Conservation (phyloP, 768 basidiomycete species). For the Candolleomyces eurysporus region DNA sequence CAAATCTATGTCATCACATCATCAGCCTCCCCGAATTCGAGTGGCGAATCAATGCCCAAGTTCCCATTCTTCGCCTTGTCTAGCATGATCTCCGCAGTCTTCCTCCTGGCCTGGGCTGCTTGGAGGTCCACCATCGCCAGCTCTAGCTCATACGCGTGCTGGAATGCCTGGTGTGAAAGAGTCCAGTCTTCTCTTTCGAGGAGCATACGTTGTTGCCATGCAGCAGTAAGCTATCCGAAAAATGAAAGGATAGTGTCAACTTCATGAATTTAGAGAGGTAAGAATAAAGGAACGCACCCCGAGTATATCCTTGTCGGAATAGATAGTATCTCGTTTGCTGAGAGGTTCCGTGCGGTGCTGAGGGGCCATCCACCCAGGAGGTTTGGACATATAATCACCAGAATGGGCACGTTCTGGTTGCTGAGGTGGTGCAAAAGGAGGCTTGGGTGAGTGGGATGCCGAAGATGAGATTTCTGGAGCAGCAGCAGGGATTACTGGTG, state of each 20-base stretch:
- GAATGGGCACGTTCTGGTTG: not conserved
- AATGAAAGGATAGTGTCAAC: not conserved
- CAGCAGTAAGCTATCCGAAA: not conserved
- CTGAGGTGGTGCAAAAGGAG: not conserved
- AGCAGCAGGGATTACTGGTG: not conserved
- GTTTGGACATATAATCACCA: not conserved
- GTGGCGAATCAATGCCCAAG: conserved; percentile 50
- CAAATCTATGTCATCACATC: not conserved
- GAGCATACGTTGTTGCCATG: not conserved
- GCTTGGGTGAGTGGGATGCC: not conserved
- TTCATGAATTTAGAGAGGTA: not conserved
- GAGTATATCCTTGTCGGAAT: not conserved
- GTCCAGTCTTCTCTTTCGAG: conserved; percentile 2
- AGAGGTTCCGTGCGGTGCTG: not conserved
- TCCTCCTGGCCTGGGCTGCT: conserved; percentile 56
- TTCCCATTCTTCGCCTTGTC: conserved; percentile 61
- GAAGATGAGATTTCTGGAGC: not conserved
- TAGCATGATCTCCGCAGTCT: conserved; percentile 54
- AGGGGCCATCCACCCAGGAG: not conserved
- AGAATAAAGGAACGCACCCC: not conserved
- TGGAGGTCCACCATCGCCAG: conserved; percentile 57
- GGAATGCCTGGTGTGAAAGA: conserved; percentile 16
- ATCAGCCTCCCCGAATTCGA: not conserved
- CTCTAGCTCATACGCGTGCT: conserved; percentile 62
- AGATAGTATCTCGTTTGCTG: not conserved